Conservation (phyloP, 208 protist species). For the Leptomonas pyrrhocoris region DNA sequence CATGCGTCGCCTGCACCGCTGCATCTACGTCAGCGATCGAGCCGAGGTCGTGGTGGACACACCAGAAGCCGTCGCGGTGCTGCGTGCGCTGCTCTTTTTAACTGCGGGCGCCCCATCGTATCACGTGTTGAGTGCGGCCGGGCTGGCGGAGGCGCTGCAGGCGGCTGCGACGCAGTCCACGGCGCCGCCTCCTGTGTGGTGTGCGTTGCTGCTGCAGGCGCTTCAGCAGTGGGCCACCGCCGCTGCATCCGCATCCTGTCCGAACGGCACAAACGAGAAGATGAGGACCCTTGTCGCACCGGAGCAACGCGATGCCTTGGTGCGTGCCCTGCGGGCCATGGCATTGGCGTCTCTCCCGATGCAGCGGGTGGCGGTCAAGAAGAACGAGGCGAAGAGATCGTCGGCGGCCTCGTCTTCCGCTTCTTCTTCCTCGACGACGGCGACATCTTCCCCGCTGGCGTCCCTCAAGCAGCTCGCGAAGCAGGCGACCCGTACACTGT, state of each 20-base stretch:
- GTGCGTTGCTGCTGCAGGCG: constrained; percentile 36
- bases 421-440: neutral
- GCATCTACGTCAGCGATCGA: constrained; percentile 27
- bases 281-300: neutral
- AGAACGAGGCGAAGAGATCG: neutral
- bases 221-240: constrained; percentile 35
- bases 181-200: constrained; percentile 24
- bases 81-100: constrained; percentile 58
- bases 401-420: no score
- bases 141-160: constrained; percentile 39
- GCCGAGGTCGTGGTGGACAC: constrained; percentile 24
- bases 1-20: constrained; percentile 31
- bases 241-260: neutral
- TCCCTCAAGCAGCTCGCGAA: constrained; percentile 33
- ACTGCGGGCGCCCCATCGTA: constrained; percentile 41
- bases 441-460: neutral
- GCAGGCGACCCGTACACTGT: constrained; percentile 27
- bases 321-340: constrained; percentile 32
- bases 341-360: constrained; percentile 29
- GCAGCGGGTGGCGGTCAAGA: constrained; percentile 12
- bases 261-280: neutral
- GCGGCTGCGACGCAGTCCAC: constrained; percentile 18
- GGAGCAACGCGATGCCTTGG: constrained; percentile 16
- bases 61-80: constrained; percentile 33
- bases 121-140: constrained; percentile 6